Evolutionary conservation across 345 rosid species (phyloP).

Genomic region (Populus pruinosa): DNA sequence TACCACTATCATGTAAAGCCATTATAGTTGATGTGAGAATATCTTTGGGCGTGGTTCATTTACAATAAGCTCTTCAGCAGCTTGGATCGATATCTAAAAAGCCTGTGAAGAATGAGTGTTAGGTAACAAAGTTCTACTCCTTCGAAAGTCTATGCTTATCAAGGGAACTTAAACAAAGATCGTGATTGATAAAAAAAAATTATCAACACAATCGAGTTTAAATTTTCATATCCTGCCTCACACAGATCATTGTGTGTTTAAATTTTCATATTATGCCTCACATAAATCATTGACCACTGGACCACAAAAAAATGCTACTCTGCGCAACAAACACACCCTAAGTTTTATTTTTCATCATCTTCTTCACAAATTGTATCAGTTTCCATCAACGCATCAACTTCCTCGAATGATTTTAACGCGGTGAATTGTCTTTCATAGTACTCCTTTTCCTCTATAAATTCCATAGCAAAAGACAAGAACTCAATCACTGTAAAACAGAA

Average conservation of each 20-base stretch:
- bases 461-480: background rate
- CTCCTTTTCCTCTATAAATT: conserved; percentile 53
- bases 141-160: background rate
- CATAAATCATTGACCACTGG: background rate
- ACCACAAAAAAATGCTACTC: background rate
- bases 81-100: conserved; percentile 72
- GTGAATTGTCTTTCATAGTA: conserved; percentile 68
- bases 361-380: conserved; percentile 28
- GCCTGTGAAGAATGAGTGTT: conserved; percentile 35
- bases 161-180: background rate
- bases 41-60: conserved; percentile 46
- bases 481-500: no score
- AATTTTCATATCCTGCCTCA: background rate
- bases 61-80: conserved; percentile 52
- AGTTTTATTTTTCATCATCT: conserved; percentile 44
- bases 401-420: conserved; percentile 72
- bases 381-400: conserved; percentile 50
- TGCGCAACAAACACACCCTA: conserved; percentile 37
- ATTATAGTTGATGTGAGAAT: conserved; percentile 45
- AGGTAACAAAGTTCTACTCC: background rate
- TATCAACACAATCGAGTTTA: background rate
- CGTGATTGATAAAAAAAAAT: background rate
- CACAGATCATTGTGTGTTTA: background rate
- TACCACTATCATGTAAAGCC: conserved; percentile 76
- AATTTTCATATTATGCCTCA: background rate